Conservation (phyloP, 2,329 filamentous ascomycete species). For the Aphanocladium album region DNA sequence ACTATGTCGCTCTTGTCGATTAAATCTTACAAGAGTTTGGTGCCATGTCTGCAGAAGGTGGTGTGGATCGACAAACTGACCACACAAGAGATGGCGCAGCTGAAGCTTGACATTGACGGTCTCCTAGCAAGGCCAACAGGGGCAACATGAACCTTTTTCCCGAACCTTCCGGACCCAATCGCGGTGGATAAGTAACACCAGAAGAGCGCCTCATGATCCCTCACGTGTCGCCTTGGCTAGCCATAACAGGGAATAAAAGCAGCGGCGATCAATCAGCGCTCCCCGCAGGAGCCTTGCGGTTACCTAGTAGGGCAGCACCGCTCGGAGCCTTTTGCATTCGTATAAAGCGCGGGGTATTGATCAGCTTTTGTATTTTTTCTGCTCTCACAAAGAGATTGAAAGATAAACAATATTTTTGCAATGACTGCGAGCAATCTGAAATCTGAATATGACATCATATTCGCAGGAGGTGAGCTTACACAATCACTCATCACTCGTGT, state of each 20-base stretch:
- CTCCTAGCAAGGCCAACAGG: background rate
- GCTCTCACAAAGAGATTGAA: background rate
- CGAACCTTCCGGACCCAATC: no score
- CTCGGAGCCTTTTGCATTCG: background rate
- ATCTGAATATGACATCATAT: conserved; percentile 20
- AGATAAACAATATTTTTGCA: background rate
- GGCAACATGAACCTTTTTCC: no score
- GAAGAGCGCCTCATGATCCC: no score
- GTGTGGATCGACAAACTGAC: conserved; percentile 16
- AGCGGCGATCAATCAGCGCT: background rate
- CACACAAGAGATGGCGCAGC: conserved; percentile 13
- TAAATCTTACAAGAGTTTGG: conserved; percentile 10
- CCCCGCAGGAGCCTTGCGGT: background rate
- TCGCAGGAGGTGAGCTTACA: conserved; percentile 17
- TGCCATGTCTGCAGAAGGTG: conserved; percentile 8
- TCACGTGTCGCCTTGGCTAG: no score
- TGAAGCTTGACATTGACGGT: conserved; percentile 10
- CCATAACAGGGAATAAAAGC: background rate
- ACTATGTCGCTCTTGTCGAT: conserved; percentile 1
- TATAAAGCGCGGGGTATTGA: background rate
- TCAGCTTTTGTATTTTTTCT: background rate
- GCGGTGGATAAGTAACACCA: no score
- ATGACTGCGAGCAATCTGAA: background rate
- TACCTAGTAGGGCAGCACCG: background rate
- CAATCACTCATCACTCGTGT: background rate